Base-by-base conservation (phyloP, 306 rosid species). In the Fragaria nilgerrensis region DNA sequence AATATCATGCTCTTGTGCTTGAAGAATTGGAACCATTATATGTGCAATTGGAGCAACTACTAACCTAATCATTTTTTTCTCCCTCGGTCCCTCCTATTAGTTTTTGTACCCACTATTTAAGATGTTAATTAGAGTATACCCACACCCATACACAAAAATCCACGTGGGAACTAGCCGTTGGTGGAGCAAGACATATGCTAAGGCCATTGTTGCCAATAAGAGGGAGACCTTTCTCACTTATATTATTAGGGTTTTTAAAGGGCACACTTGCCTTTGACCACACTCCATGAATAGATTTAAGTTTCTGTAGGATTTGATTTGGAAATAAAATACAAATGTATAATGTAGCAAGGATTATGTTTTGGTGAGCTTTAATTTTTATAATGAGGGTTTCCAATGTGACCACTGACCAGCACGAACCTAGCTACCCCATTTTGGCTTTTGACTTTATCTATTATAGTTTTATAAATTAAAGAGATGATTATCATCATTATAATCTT, bases 261-360 rank as follows among this genome's bases (percentile, higher is more conserved):
- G 53, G 65, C 5, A 59, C 65, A 55, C 47, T 58, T 29, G 56
- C 62, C 75, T 56, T 79, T 79, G 83, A 83, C 86, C 67, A 72
- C 43, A 71, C 50, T 65, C 45, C 62, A 79, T 64, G 43, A 45
- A 71, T 55, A 25, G 12, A 75, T 36, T 17, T 3, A 34, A 27
- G 45, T 17, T 53, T 23, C 25, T n/a, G 5, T 15, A n/a, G 34
- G 64, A 58, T 61, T 61, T 61, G 61, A 61, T 56, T 58, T 56
- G 64, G 13, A 74, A 9, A 34, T 69, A 15, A 36, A 69, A 75
- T 80, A 80, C 16, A 56, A 56, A 9, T 58, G 64, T 58, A 58
- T 58, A 58, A 23, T 36, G 17, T 68, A 80, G 23, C 29, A 47
- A 71, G 7, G 53, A 34, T 79, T 65, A 70, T 79, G 70, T 50